phyloP scores from a whole-genome alignment of 1,284 basidiomycete species.

The Pseudozyma sp. region DNA sequence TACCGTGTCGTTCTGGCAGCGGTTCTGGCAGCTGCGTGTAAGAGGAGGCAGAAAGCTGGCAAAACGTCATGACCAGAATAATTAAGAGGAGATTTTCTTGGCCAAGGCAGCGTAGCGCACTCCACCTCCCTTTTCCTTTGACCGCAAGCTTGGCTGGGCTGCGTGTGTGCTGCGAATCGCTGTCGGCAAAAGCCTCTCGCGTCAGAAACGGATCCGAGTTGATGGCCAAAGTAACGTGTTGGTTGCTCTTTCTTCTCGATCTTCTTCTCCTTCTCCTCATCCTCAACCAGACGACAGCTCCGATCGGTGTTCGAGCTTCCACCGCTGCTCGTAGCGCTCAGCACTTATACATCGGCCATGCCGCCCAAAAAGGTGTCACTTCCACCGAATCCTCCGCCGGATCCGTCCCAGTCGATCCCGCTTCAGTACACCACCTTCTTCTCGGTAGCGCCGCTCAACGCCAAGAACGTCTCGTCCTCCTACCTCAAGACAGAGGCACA shows the following conservation, averaged over 20 bases:
- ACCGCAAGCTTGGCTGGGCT: not conserved
- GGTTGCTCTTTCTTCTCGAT: not conserved
- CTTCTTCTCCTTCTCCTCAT: conserved; percentile 1
- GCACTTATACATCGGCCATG: conserved; percentile 16
- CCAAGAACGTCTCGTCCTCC: conserved; percentile 65
- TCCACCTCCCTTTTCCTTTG: conserved; percentile 5
- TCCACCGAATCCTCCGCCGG: conserved; percentile 53
- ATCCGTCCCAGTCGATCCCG: conserved; percentile 57
- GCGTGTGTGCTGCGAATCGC: not conserved
- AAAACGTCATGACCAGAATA: conserved; percentile 6
- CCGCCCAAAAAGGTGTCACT: conserved; percentile 58
- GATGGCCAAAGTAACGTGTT: not conserved
- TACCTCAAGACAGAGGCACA: conserved; percentile 67
- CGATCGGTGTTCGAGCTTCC: not conserved
- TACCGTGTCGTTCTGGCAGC: not conserved
- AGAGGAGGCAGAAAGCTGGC: not conserved
- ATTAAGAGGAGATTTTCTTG: not conserved
- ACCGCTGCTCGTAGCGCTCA: not conserved
- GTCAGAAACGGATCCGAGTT: conserved; percentile 12
- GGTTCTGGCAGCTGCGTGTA: not conserved
- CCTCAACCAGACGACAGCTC: not conserved
- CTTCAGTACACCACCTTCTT: conserved; percentile 62
- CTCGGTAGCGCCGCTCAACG: conserved; percentile 63
- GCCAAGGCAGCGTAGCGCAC: conserved; percentile 2
- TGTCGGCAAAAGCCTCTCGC: not conserved